Evolutionary conservation across 2,329 filamentous ascomycete genomes (phyloP).

Genomic region (Alternaria atra): DNA sequence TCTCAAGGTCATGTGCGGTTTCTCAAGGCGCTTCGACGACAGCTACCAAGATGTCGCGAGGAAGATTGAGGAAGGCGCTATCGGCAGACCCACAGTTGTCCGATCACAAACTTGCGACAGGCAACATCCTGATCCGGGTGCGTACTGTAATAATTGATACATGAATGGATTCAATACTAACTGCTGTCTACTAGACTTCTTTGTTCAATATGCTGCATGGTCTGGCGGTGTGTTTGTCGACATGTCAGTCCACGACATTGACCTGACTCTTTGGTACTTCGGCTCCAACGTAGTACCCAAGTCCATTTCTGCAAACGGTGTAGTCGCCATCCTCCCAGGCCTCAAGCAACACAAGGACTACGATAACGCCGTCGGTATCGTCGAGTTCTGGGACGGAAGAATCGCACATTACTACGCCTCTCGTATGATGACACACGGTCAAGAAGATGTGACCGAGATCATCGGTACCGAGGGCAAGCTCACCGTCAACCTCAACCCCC

Average conservation of each 20-base stretch:
- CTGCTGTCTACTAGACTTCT: conserved; percentile 50
- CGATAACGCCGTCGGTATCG: conserved; percentile 56
- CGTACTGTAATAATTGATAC: accelerated
- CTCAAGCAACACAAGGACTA: conserved; percentile 52
- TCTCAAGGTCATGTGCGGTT: conserved; percentile 57
- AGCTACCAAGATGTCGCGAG: conserved; percentile 52
- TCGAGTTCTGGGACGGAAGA: conserved; percentile 57
- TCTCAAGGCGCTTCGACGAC: conserved; percentile 57
- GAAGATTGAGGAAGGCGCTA: conserved; percentile 49
- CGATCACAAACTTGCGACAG: conserved; percentile 57
- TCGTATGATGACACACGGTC: conserved; percentile 55
- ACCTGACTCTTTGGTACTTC: conserved; percentile 55
- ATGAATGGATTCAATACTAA: neutral
- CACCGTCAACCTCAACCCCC: conserved; percentile 37
- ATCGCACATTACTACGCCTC: conserved; percentile 58
- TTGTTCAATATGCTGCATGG: conserved; percentile 53
- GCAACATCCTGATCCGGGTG: conserved; percentile 35
- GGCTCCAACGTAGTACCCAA: conserved; percentile 50
- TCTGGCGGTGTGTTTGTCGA: conserved; percentile 59
- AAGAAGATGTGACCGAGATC: conserved; percentile 24
- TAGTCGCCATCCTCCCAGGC: conserved; percentile 49
- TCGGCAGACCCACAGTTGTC: conserved; percentile 54
- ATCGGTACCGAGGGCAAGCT: conserved; percentile 6
- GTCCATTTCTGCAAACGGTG: conserved; percentile 49
- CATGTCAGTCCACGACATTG: conserved; percentile 57